phyloP scores from a whole-genome alignment of 2,329 filamentous ascomycete genomes.

The Diaporthe nobilis region DNA sequence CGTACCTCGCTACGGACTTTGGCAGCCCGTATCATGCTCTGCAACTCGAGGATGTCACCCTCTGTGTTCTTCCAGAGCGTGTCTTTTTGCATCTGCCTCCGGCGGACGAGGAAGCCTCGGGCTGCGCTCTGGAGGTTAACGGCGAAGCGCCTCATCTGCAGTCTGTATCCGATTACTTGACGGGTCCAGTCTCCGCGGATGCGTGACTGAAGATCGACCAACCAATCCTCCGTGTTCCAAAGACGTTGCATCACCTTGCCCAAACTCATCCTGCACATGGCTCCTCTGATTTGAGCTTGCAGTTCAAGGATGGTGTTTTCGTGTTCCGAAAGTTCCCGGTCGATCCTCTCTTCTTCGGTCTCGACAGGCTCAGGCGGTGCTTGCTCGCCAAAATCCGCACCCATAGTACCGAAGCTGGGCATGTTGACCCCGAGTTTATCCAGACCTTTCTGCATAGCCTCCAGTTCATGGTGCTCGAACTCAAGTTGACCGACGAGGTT shows the following conservation, averaged over 20 bases:
- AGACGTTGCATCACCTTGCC: constrained; percentile 88
- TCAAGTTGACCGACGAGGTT: constrained; percentile 97
- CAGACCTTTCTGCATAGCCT: constrained; percentile 95
- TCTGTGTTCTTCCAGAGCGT: constrained; percentile 79
- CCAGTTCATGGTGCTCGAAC: constrained; percentile 97
- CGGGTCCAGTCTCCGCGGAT: constrained; percentile 90
- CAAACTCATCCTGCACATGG: constrained; percentile 81
- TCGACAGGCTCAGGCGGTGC: constrained; percentile 78
- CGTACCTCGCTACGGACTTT: constrained; percentile 73
- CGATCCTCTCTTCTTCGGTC: constrained; percentile 89
- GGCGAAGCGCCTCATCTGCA: constrained; percentile 87
- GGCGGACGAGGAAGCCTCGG: constrained; percentile 82
- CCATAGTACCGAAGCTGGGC: constrained; percentile 98
- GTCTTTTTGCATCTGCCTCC: constrained; percentile 72
- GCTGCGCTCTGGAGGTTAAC: constrained; percentile 83
- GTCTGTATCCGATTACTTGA: constrained; percentile 84
- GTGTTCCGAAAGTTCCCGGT: constrained; percentile 84
- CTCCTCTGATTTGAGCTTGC: constrained; percentile 89
- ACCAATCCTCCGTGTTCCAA: constrained; percentile 85
- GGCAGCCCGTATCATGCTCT: constrained; percentile 82
- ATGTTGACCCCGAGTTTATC: constrained; percentile 96
- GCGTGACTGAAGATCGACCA: constrained; percentile 87
- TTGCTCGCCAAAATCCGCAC: constrained; percentile 93
- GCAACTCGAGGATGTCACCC: constrained; percentile 80
- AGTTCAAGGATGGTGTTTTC: constrained; percentile 81